A percentile compares a stretch with the other conserved stretches of the same genome.
phyloP scores from a whole-genome alignment of 2,329 filamentous ascomycete species.

The Fusarium udum region DNA sequence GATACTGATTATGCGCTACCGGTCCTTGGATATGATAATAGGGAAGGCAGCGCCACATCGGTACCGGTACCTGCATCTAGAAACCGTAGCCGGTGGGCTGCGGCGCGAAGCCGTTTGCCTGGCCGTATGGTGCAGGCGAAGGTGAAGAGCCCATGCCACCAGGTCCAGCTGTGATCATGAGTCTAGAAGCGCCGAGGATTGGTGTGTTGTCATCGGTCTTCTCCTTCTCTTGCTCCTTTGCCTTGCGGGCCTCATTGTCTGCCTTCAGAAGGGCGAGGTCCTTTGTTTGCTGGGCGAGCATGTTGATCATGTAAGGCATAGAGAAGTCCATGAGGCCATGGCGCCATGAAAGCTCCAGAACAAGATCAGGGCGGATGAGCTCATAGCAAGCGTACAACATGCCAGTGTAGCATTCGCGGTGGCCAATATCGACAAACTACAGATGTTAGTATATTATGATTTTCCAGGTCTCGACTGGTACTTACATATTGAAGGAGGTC shows the following conservation, averaged over 20 bases:
- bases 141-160: conserved; percentile 54
- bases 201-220: conserved; percentile 94
- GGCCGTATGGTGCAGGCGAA: conserved; percentile 74
- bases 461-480: conserved; percentile 45
- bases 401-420: conserved; percentile 98
- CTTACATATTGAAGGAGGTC: conserved; percentile 96
- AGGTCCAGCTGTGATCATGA: conserved; percentile 96
- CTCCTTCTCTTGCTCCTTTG: conserved; percentile 74
- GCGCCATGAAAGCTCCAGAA: conserved; percentile 97
- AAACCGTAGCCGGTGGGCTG: conserved; percentile 84
- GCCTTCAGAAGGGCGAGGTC: conserved; percentile 87
- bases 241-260: conserved; percentile 95
- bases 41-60: conserved; percentile 42
- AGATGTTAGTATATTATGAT: conserved; percentile 45
- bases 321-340: conserved; percentile 94
- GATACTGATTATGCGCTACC: conserved; percentile 10
- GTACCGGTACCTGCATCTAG: conserved; percentile 54
- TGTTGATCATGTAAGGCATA: conserved; percentile 99
- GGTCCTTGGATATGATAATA: conserved; percentile 11
- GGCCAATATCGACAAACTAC: conserved; percentile 98
- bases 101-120: conserved; percentile 88
- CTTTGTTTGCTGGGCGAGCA: conserved; percentile 88
- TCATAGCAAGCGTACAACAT: conserved; percentile 99
- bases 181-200: conserved; percentile 85
- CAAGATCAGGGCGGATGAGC: conserved; percentile 89